A percentile compares a stretch with the other conserved stretches of the same genome.
Conservation (phyloP, 2,329 filamentous ascomycete genomes). For the Nakataea oryzae region DNA sequence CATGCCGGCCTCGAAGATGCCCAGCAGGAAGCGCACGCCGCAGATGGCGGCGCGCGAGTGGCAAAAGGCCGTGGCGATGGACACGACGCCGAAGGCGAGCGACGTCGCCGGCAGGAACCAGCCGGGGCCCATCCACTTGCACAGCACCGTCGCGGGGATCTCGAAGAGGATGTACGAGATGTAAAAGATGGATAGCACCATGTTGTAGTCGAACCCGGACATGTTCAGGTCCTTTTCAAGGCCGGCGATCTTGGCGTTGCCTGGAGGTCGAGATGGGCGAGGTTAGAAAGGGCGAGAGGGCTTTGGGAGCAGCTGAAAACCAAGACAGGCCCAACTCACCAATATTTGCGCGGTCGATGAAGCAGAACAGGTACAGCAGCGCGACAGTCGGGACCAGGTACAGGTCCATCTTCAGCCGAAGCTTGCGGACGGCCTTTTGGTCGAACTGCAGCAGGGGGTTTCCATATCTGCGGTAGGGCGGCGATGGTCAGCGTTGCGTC, state of each 20-base stretch:
- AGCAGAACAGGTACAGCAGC: slow-evolving; percentile 61
- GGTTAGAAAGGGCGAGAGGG: neutral
- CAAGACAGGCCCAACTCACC: slow-evolving; percentile 28
- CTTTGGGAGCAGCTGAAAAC: neutral
- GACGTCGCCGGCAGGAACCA: slow-evolving; percentile 58
- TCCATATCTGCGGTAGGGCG: slow-evolving; percentile 27
- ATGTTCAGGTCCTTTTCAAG: slow-evolving; percentile 52
- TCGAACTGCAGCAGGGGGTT: slow-evolving; percentile 43
- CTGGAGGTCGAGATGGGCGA: slow-evolving; percentile 23
- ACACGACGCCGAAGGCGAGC: slow-evolving; percentile 52
- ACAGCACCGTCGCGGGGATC: slow-evolving; percentile 57
- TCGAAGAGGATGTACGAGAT: slow-evolving; percentile 65
- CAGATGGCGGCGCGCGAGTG: slow-evolving; percentile 31
- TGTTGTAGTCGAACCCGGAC: slow-evolving; percentile 57
- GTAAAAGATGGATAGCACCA: slow-evolving; percentile 58
- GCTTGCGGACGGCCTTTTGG: slow-evolving; percentile 40
- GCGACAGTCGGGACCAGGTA: slow-evolving; percentile 56
- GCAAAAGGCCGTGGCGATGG: slow-evolving; percentile 57
- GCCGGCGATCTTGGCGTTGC: slow-evolving; percentile 58
- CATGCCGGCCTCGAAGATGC: slow-evolving; percentile 64
- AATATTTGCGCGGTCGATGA: slow-evolving; percentile 66
- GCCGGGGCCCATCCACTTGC: slow-evolving; percentile 62
- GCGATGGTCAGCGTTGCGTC: neutral
- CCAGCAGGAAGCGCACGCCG: slow-evolving; percentile 57
- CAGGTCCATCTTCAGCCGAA: slow-evolving; percentile 56